Base-by-base conservation (phyloP, 1,284 basidiomycete genomes). In the Phylloboletellus chloephorus region DNA sequence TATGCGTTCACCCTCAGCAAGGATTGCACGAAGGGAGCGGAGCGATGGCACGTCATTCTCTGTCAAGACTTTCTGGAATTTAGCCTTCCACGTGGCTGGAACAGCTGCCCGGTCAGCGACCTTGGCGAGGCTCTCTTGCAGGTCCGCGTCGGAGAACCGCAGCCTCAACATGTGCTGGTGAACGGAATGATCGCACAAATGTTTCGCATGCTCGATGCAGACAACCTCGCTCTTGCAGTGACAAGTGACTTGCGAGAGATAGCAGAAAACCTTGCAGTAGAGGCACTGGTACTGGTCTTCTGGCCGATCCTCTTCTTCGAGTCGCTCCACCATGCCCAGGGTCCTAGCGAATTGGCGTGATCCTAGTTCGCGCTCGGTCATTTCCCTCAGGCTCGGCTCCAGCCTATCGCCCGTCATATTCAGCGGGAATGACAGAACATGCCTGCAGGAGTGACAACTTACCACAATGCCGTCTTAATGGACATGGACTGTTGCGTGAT, bases 261-360 rank as follows among this genome's bases (percentile, higher is more conserved):
- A 98, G 67, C 89, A 94, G 67, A 97, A 96, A 9, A 77, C 77
- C 62, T 96, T 95, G 83, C 96, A 98, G 54, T 88, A 71, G 39
- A 75, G 69, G 74, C 96, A 99, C 64, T 97, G 93, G 63, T 95
- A 95, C 61, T 97, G 89, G 46, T 92, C 89, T 64, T 98, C 96
- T 5, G 83, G 72, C 7, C 81, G 78, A 61, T 97, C 94, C 52
- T 79, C 74, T 49, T 86, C 80, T 52, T 89, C 82, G 15, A 91
- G 67, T 15, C 73, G 67, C 63, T 96, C 90, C 17, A 65, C 64
- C 31, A 92, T 65, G 11, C 75, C 74, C 16, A 74, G 61, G 15
- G 65, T 56, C 23, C 87, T 78, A 21, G 82, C 74, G 30, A 67
- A 67, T 29, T 72, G 68, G 23, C 96, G 84, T 38, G 79, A 74